Evolutionary conservation across 805 yeast species (phyloP).

Genomic region (Nakazawaea anatomiae): DNA sequence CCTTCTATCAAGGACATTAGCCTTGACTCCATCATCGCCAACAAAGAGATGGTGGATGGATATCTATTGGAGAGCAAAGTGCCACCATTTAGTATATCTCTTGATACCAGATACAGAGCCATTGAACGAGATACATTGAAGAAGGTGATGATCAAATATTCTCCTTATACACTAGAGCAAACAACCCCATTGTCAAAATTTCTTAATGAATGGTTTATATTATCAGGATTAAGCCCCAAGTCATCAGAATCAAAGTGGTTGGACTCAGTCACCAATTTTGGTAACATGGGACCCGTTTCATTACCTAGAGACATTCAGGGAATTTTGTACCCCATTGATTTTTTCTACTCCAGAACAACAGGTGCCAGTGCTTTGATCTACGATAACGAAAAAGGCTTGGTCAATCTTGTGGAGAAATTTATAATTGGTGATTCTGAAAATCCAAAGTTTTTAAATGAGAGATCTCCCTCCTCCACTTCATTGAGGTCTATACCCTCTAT

Average conservation of each 20-base stretch:
- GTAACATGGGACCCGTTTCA: not conserved
- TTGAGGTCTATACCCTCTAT: not conserved
- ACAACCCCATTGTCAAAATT: constrained; percentile 6
- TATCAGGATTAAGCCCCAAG: constrained; percentile 5
- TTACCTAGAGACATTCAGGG: constrained; percentile 5
- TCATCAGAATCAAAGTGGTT: not conserved
- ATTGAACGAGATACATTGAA: not conserved
- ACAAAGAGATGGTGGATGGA: constrained; percentile 7
- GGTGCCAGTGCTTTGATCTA: constrained; percentile 7
- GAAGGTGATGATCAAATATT: constrained; percentile 6
- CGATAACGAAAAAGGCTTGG: not conserved
- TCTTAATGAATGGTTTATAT: constrained; percentile 8
- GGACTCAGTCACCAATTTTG: constrained; percentile 2
- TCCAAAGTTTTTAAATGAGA: constrained; percentile 3
- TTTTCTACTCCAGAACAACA: not conserved
- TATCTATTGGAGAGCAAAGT: constrained; percentile 4
- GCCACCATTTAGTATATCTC: not conserved
- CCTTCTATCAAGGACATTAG: constrained; percentile 5
- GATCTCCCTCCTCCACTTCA: constrained; percentile 3
- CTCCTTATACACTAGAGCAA: constrained; percentile 1
- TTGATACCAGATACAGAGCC: constrained; percentile 7
- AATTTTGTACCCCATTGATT: constrained; percentile 5
- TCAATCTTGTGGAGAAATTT: constrained; percentile 1
- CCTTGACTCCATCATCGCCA: constrained; percentile 2
- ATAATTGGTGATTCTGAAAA: not conserved